Conservation (phyloP, 352 stramenopile genomes). For the Pseudoperonospora humuli region DNA sequence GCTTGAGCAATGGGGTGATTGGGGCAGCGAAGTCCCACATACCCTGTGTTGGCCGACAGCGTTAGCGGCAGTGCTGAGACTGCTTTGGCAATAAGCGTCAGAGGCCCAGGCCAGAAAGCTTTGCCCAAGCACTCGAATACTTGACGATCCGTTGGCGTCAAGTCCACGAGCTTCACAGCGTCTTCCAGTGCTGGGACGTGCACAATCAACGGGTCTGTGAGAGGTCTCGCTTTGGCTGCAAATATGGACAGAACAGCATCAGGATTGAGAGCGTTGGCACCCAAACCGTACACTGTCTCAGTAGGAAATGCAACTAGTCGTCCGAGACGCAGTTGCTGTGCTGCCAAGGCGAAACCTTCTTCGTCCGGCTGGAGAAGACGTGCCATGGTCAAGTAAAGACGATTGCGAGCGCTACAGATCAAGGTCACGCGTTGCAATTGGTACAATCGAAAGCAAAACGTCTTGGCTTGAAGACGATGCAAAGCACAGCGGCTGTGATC, state of each 20-base stretch:
- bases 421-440: slow-evolving; percentile 5
- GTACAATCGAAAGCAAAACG: slow-evolving; percentile 4
- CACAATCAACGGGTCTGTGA: slow-evolving; percentile 98
- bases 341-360: slow-evolving; percentile 40
- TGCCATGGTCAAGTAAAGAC: slow-evolving; percentile 25
- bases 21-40: slow-evolving; percentile 94
- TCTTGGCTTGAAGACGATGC: slow-evolving; percentile 10
- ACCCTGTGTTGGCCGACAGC: slow-evolving; percentile 92
- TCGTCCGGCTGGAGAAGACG: slow-evolving; percentile 37
- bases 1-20: slow-evolving; percentile 87
- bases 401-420: slow-evolving; percentile 10
- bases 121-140: slow-evolving; percentile 82
- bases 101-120: slow-evolving; percentile 95
- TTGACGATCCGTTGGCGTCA: slow-evolving; percentile 43
- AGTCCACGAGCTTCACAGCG: slow-evolving; percentile 86
- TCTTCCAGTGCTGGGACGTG: slow-evolving; percentile 88
- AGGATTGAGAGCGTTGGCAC: slow-evolving; percentile 93
- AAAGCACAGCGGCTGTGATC: background rate
- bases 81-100: slow-evolving; percentile 95
- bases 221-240: slow-evolving; percentile 88
- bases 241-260: slow-evolving; percentile 95
- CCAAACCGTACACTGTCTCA: slow-evolving; percentile 99
- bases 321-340: slow-evolving; percentile 63
- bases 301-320: slow-evolving; percentile 93
- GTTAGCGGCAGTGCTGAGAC: slow-evolving; percentile 69